phyloP scores from a whole-genome alignment of 176 grass and related monocot genomes.

The Alopecurus myosuroides region DNA sequence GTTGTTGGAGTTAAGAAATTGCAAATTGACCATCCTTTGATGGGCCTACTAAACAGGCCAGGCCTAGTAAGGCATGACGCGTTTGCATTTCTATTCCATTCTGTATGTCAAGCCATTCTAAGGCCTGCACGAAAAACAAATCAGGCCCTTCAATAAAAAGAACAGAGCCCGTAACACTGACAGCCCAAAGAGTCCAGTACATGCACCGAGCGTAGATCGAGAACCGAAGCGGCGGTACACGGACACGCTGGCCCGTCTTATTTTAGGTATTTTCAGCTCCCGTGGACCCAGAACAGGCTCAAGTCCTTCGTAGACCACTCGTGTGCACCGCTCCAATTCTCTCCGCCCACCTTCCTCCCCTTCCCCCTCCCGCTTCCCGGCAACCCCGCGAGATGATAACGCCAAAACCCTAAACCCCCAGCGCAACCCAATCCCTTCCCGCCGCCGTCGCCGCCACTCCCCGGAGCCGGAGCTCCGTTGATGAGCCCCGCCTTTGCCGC shows the following conservation, averaged over 20 bases:
- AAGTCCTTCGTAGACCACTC: slow-evolving; percentile 1
- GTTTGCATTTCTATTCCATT: background rate
- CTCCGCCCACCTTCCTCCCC: background rate
- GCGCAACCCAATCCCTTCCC: background rate
- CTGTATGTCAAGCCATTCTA: too few species aligned
- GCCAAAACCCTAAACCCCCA: slow-evolving; percentile 44
- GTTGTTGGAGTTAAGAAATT: too few species aligned
- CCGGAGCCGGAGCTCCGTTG: background rate
- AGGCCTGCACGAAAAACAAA: too few species aligned
- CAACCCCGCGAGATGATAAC: slow-evolving; percentile 4
- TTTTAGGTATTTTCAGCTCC: background rate
- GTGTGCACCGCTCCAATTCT: slow-evolving; percentile 15
- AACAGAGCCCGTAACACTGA: too few species aligned
- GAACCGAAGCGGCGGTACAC: background rate
- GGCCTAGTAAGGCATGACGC: background rate
- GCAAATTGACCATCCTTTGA: too few species aligned
- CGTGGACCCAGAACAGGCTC: background rate
- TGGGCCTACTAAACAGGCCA: too few species aligned
- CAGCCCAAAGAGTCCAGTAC: background rate
- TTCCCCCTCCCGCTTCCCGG: background rate
- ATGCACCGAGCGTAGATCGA: background rate
- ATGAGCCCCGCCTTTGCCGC: slow-evolving; percentile 15
- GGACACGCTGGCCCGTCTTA: background rate
- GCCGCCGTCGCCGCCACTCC: background rate
- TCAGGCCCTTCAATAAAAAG: too few species aligned